Evolutionary conservation across 129 eudicot genomes (phyloP).

Genomic region (Chrysanthemum makinoi): DNA sequence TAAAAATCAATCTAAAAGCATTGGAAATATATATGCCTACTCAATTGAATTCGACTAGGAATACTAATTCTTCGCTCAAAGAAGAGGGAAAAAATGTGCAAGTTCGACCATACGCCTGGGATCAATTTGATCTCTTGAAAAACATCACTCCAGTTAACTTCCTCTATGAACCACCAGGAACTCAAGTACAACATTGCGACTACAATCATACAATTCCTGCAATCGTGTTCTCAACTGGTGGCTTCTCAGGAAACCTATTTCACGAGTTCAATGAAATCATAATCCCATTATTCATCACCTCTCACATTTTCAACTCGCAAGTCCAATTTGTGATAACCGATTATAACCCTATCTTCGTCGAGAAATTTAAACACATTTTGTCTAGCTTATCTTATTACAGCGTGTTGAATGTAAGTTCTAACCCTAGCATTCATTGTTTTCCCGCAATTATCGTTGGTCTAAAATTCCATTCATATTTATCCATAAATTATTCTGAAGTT

Average conservation of each 20-base stretch:
- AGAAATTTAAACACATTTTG: constrained; percentile 34
- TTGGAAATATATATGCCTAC: constrained; percentile 31
- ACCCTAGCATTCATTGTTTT: constrained; percentile 40
- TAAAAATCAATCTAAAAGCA: constrained; percentile 37
- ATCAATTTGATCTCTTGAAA: constrained; percentile 20
- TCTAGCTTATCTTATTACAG: constrained; percentile 39
- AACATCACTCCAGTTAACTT: constrained; percentile 31
- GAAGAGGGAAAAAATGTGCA: constrained; percentile 10
- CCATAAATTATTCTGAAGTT: constrained; percentile 38
- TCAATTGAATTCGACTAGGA: constrained; percentile 5
- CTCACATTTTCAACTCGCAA: constrained; percentile 38
- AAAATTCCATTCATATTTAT: constrained; percentile 31
- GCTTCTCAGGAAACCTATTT: constrained; percentile 55
- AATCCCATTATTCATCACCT: constrained; percentile 62
- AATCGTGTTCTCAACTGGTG: constrained; percentile 51
- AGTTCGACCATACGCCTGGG: constrained; percentile 32
- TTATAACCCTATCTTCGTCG: constrained; percentile 33
- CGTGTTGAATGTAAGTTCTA: constrained; percentile 19
- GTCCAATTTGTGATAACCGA: constrained; percentile 48
- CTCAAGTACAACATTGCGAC: constrained; percentile 8
- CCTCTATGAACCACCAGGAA: constrained; percentile 22
- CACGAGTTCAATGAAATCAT: constrained; percentile 64
- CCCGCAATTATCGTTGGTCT: constrained; percentile 49
- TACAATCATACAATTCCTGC: constrained; percentile 47
- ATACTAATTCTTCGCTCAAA: not conserved